Conservation (phyloP, 1,284 basidiomycete genomes). For the Melampsora americana region DNA sequence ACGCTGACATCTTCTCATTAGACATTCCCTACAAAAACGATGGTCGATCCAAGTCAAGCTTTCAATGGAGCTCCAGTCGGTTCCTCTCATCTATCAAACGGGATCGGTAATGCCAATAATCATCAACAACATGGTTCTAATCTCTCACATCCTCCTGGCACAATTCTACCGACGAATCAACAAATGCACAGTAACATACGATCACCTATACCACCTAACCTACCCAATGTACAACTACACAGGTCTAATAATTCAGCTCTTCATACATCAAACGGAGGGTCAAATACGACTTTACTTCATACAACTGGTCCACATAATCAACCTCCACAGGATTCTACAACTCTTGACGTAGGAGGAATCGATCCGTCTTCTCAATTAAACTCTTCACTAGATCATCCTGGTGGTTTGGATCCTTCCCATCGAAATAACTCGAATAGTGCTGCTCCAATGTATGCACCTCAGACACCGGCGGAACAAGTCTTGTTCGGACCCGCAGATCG, state of each 20-base stretch:
- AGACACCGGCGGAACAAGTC: slow-evolving; percentile 84
- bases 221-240: background rate
- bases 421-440: background rate
- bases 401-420: slow-evolving; percentile 34
- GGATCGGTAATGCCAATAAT: slow-evolving; percentile 19
- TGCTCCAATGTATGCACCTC: slow-evolving; percentile 38
- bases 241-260: slow-evolving; percentile 8
- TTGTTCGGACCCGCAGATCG: slow-evolving; percentile 89
- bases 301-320: slow-evolving; percentile 40
- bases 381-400: slow-evolving; percentile 36
- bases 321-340: slow-evolving; percentile 17
- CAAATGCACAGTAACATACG: slow-evolving; percentile 35
- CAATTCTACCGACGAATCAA: slow-evolving; percentile 17
- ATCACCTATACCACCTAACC: slow-evolving; percentile 42
- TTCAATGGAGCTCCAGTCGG: slow-evolving; percentile 33
- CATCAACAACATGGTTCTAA: slow-evolving; percentile 20
- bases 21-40: slow-evolving; percentile 27
- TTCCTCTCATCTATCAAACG: slow-evolving; percentile 40
- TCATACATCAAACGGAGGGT: slow-evolving; percentile 18
- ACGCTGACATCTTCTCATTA: background rate
- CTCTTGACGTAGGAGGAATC: background rate
- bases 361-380: slow-evolving; percentile 41
- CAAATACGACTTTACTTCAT: slow-evolving; percentile 23
- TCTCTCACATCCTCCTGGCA: slow-evolving; percentile 19
- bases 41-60: slow-evolving; percentile 10